These are phyloP conservation scores for Hydnum rufescens DNA, from an alignment of 768 basidiomycete species.

Conservation along the genomic window DNA sequence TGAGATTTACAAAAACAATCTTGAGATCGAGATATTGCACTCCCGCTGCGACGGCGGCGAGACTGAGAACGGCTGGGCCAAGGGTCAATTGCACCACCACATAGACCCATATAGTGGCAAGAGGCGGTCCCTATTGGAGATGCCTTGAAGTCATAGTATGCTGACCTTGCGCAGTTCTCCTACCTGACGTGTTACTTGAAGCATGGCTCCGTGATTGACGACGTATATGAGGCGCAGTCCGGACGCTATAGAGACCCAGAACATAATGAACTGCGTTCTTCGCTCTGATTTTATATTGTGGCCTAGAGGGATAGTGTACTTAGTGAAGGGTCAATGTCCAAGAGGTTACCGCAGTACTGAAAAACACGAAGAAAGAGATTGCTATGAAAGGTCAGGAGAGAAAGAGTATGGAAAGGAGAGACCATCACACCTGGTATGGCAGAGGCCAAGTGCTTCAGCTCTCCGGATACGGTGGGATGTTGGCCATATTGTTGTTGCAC, in stretches of 20 bases:
- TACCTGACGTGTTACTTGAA: constrained; percentile 58
- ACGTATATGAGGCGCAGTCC: constrained; percentile 54
- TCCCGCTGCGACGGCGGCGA: constrained; percentile 25
- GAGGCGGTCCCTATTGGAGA: constrained; percentile 42
- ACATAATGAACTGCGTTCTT: constrained; percentile 35
- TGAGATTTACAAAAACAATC: too few relatives aligned
- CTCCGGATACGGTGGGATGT: constrained; percentile 26
- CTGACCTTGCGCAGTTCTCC: background rate
- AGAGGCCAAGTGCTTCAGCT: constrained; percentile 38
- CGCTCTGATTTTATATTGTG: constrained; percentile 46
- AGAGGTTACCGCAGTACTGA: constrained; percentile 24
- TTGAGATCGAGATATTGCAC: constrained; percentile 7
- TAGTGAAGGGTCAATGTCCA: too few relatives aligned
- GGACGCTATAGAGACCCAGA: constrained; percentile 33
- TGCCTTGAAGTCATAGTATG: constrained; percentile 3
- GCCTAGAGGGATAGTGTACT: constrained; percentile 3
- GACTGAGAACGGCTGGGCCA: constrained; percentile 35
- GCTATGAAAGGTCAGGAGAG: constrained; percentile 25
- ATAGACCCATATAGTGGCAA: constrained; percentile 65
- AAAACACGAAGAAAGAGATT: constrained; percentile 54
- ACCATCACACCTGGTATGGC: constrained; percentile 49
- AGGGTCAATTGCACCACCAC: constrained; percentile 50
- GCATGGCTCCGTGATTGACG: constrained; percentile 48
- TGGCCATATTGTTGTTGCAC: constrained; percentile 63
- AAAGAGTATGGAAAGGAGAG: background rate